Evolutionary conservation across 2,329 filamentous ascomycete genomes (phyloP).

Genomic region (Fusarium sp.): DNA sequence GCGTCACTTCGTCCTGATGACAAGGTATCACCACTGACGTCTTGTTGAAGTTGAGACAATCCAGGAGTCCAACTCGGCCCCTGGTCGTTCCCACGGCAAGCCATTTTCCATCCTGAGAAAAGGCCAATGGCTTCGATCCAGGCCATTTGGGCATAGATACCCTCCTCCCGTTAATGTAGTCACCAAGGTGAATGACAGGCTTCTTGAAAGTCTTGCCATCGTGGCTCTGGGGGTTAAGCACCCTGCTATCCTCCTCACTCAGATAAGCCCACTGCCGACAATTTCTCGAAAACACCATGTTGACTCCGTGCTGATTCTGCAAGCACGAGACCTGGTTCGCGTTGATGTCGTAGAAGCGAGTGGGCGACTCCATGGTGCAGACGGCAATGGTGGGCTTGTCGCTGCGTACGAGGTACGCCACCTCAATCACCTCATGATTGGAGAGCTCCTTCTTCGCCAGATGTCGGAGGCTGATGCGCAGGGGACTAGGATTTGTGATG

Average conservation of each 20-base stretch:
- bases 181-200: conserved; percentile 36
- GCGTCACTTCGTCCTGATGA: conserved; percentile 41
- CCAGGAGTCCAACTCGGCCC: conserved; percentile 39
- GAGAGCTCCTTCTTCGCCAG: conserved; percentile 41
- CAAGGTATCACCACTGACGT: conserved; percentile 30
- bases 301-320: conserved; percentile 39
- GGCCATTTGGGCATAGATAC: conserved; percentile 35
- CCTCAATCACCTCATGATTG: conserved; percentile 39
- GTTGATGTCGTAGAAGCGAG: conserved; percentile 38
- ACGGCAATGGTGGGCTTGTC: conserved; percentile 33
- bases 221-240: conserved; percentile 32
- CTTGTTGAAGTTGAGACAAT: conserved; percentile 27
- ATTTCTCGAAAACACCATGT: conserved; percentile 36
- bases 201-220: conserved; percentile 37
- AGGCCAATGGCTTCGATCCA: conserved; percentile 37
- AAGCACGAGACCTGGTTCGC: conserved; percentile 34
- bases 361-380: conserved; percentile 39
- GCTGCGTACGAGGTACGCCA: conserved; percentile 34
- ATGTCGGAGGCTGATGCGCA: conserved; percentile 39
- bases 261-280: conserved; percentile 41
- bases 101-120: conserved; percentile 37
- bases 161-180: conserved; percentile 37
- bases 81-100: conserved; percentile 36
- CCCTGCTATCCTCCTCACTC: conserved; percentile 37
- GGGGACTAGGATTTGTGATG: conserved; percentile 39